Percentiles rank a stretch among this genome's conserved stretches.
phyloP scores from a whole-genome alignment of 495 filamentous ascomycete genomes.

The Tricharina praecox region DNA sequence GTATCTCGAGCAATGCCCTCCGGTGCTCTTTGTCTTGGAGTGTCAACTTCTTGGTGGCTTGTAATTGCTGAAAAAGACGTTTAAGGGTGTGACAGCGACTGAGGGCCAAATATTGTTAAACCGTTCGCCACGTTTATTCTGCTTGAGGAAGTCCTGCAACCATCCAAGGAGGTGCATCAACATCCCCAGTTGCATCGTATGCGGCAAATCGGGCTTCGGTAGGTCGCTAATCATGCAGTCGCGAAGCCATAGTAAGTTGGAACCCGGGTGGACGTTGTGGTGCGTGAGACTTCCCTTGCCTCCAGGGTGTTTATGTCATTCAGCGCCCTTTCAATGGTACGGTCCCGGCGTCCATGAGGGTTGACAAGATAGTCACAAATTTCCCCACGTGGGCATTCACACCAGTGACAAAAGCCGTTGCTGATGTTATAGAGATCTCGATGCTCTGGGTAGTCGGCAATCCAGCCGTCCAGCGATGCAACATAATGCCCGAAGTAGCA shows the following conservation, averaged over 20 bases:
- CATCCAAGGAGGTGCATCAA: not conserved
- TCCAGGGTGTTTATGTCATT: not conserved
- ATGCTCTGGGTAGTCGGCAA: not conserved
- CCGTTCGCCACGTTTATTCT: not conserved
- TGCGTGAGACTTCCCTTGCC: not conserved
- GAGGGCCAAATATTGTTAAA: not conserved
- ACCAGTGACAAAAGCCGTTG: not conserved
- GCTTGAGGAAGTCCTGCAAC: not conserved
- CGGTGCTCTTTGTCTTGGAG: too few relatives aligned
- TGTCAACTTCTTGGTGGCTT: too few relatives aligned
- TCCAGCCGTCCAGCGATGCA: not conserved
- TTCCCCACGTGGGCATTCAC: not conserved
- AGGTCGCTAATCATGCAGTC: not conserved
- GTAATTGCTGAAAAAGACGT: too few relatives aligned
- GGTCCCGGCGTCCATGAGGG: not conserved
- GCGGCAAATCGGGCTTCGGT: not conserved
- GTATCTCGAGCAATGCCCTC: too few relatives aligned
- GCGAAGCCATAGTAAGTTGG: not conserved
- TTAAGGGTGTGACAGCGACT: too few relatives aligned
- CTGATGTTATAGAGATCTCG: not conserved
- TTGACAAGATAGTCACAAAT: not conserved
- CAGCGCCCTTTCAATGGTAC: not conserved
- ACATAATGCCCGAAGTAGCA: not conserved
- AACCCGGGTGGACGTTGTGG: not conserved
- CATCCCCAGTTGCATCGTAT: not conserved